These are phyloP conservation scores for Verticillium albo-atrum DNA, from an alignment of 2,329 filamentous ascomycete species.

Conservation along the genomic window DNA sequence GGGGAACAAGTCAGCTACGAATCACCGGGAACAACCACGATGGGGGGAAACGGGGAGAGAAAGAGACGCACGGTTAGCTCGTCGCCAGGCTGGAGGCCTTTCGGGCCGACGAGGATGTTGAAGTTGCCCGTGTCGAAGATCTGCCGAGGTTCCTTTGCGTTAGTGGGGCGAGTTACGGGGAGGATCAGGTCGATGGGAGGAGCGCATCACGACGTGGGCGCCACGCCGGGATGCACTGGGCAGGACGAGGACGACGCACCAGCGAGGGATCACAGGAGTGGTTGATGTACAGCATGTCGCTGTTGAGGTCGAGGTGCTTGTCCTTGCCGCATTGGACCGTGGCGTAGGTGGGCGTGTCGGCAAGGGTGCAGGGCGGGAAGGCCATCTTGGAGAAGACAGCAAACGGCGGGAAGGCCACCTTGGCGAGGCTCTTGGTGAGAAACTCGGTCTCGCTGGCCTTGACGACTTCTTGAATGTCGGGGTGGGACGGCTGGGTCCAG, in stretches of 20 bases:
- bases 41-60: not conserved
- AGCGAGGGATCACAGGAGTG: conserved; percentile 64
- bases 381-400: conserved; percentile 61
- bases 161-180: not conserved
- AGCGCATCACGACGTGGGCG: no score
- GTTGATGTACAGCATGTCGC: conserved; percentile 63
- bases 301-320: conserved; percentile 59
- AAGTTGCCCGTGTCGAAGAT: conserved; percentile 56
- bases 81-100: conserved; percentile 49
- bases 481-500: conserved; percentile 59
- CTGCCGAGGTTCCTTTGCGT: conserved; percentile 23
- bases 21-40: not conserved
- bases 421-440: conserved; percentile 57
- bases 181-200: not conserved
- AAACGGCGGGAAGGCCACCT: conserved; percentile 52
- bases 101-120: conserved; percentile 53
- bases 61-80: conserved; percentile 48
- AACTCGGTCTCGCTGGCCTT: conserved; percentile 46
- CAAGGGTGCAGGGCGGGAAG: conserved; percentile 58
- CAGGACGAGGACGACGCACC: conserved; percentile 34
- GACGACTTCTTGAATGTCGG: conserved; percentile 52
- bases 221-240: not conserved
- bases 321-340: conserved; percentile 57
- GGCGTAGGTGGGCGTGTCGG: conserved; percentile 54
- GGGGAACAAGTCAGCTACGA: not conserved